These are phyloP conservation scores for Solanum rostratum DNA, from an alignment of 257 asterid genomes.

Conservation along the genomic window DNA sequence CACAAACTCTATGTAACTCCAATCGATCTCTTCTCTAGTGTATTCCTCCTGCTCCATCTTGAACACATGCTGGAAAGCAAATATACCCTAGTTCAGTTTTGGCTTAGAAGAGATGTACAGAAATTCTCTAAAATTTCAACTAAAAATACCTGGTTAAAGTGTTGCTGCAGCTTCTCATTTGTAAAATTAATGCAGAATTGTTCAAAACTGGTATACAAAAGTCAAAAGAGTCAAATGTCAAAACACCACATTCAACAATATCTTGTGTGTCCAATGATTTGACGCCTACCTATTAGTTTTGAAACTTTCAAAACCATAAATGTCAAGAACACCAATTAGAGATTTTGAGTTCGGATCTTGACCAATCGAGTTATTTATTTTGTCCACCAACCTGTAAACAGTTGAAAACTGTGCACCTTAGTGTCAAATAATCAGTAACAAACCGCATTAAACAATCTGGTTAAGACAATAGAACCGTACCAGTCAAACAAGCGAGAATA, in stretches of 20 bases:
- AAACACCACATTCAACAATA: not conserved
- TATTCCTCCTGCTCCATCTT: constrained; percentile 99
- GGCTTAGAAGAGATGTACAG: not conserved
- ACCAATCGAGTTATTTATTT: constrained; percentile 80
- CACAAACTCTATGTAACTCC: constrained; percentile 98
- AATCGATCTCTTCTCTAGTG: constrained; percentile 82
- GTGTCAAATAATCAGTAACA: not conserved
- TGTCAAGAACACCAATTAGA: constrained; percentile 95
- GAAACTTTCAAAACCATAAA: constrained; percentile 96
- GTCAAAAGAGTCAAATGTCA: not conserved
- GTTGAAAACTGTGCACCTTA: not conserved
- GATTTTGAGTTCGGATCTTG: constrained; percentile 76
- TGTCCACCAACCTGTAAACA: constrained; percentile 88
- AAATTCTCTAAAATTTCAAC: constrained; percentile 4
- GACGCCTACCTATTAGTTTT: constrained; percentile 63
- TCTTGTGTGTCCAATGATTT: not conserved
- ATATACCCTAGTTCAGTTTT: not conserved
- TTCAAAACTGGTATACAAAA: constrained; percentile 12
- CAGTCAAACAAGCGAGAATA: constrained; percentile 97
- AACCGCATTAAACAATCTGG: not conserved
- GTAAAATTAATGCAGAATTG: constrained; percentile 16
- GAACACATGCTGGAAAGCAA: constrained; percentile 67
- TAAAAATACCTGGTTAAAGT: constrained; percentile 38
- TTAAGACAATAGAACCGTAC: constrained; percentile 28
- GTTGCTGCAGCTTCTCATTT: constrained; percentile 20